Evolutionary conservation across 371 early-diverging fungal species (phyloP).

Genomic region (Saksenaea oblongispora): DNA sequence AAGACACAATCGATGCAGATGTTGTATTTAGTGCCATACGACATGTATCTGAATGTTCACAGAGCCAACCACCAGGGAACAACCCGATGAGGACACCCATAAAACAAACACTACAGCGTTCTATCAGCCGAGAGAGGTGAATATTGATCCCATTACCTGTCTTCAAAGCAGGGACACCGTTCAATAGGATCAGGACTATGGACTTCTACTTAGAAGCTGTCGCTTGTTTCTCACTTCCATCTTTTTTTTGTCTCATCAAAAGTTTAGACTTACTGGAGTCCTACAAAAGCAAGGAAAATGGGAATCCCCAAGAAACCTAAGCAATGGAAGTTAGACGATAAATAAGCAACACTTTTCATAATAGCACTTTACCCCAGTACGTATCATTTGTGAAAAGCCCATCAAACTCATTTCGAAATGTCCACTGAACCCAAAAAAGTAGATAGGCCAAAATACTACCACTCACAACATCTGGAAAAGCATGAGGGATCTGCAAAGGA

Average conservation of each 20-base stretch:
- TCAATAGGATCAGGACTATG: constrained; percentile 71
- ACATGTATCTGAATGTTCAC: constrained; percentile 42
- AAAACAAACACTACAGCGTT: constrained; percentile 58
- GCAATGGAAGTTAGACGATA: not conserved
- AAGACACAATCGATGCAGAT: constrained; percentile 42
- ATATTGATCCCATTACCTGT: constrained; percentile 37
- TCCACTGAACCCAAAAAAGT: constrained; percentile 62
- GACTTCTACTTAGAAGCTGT: not conserved
- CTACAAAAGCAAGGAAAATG: constrained; percentile 48
- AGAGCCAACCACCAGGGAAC: constrained; percentile 64
- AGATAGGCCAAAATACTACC: constrained; percentile 63
- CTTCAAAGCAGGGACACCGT: constrained; percentile 82
- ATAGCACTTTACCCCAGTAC: constrained; percentile 50
- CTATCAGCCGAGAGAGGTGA: not conserved
- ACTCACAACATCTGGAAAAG: constrained; percentile 61
- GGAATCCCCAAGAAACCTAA: constrained; percentile 42
- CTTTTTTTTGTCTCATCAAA: not conserved
- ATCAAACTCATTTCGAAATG: constrained; percentile 51
- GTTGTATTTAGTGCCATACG: constrained; percentile 23
- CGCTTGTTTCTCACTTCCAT: not conserved
- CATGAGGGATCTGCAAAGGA: not conserved
- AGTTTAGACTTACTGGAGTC: constrained; percentile 52
- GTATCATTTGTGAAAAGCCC: constrained; percentile 50
- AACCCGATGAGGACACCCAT: constrained; percentile 71
- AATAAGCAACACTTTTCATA: not conserved